Conservation (phyloP, 768 basidiomycete species). For the Clitopilus passeckerianus region DNA sequence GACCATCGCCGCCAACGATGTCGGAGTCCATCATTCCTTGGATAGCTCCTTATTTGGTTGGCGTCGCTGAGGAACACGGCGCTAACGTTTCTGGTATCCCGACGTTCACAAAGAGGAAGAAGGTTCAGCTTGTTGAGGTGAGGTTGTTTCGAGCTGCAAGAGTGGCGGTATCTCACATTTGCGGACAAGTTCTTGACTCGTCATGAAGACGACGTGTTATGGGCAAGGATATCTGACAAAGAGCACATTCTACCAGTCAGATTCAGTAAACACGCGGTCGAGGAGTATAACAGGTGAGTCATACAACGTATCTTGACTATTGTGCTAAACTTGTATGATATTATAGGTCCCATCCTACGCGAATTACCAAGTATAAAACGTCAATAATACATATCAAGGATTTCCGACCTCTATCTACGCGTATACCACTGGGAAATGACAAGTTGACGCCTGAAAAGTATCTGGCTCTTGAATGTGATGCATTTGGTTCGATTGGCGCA, state of each 20-base stretch:
- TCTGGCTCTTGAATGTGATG: slow-evolving; percentile 51
- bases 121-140: slow-evolving; percentile 59
- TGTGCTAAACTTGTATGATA: no score
- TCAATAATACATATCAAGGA: slow-evolving; percentile 42
- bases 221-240: slow-evolving; percentile 65
- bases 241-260: slow-evolving; percentile 42
- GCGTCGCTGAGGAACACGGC: slow-evolving; percentile 47
- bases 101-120: slow-evolving; percentile 32
- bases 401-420: slow-evolving; percentile 47
- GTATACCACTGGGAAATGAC: slow-evolving; percentile 39
- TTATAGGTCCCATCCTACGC: slow-evolving; percentile 14
- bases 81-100: slow-evolving; percentile 33
- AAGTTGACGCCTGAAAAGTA: slow-evolving; percentile 31
- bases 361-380: slow-evolving; percentile 40
- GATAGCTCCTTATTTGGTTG: slow-evolving; percentile 50
- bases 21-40: slow-evolving; percentile 42
- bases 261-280: slow-evolving; percentile 48
- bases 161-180: background rate
- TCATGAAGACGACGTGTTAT: slow-evolving; percentile 41
- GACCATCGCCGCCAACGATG: slow-evolving; percentile 16
- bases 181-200: slow-evolving; percentile 50
- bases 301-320: background rate
- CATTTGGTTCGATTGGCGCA: slow-evolving; percentile 36
- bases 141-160: background rate
- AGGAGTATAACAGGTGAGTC: slow-evolving; percentile 34